Evolutionary conservation across 1,284 basidiomycete species (phyloP), one percentile per base, ranked within the genome.

Genomic region (Flammula alnicola): DNA sequence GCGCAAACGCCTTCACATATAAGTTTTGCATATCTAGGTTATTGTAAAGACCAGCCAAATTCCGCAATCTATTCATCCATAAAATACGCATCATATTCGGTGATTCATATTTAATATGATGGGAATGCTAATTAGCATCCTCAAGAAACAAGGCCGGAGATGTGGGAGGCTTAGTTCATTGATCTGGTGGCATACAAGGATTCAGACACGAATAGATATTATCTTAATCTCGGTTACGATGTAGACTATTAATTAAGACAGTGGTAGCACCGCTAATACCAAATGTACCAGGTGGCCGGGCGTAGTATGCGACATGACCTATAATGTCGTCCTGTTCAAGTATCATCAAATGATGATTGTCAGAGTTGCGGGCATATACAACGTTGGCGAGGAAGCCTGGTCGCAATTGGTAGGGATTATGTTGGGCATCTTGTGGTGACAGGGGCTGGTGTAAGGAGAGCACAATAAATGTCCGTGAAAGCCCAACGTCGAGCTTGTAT

Each of bases 241-340:
- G 47, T 36, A 54, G 35, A 27, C 55, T 54, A 39, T 54, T 36
- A 33, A 57, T 37, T 29, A 64, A 42, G 16, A 60, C 47, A 31
- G 41, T 47, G 0, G 44, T 54, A 32, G 46, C 44, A 8, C 40
- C 49, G 3, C 38, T 26, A 25, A 60, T 62, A 16, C 59, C 56
- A 56, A 61, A 65, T 31, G 59, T 60, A 1, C 55, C 58, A 33
- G 52, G 22, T 31, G 51, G 52, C 20, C 56, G 41, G 17, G 36
- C 25, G 29, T 59, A 63, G 16, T 33, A 51, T 30, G 61, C 52
- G 25, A 65, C 16, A 54, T 66, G 64, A n/a, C 58, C 57, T 11
- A 61, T 57, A 11, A 66, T 57, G 29, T 61, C 53, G 2, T 40
- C 27, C 8, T 51, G 53, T 44, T 63, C 55, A 42, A 65, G 48